Evolutionary conservation across 2,329 filamentous ascomycete species (phyloP).

Genomic region (Herpomyces periplanetae): DNA sequence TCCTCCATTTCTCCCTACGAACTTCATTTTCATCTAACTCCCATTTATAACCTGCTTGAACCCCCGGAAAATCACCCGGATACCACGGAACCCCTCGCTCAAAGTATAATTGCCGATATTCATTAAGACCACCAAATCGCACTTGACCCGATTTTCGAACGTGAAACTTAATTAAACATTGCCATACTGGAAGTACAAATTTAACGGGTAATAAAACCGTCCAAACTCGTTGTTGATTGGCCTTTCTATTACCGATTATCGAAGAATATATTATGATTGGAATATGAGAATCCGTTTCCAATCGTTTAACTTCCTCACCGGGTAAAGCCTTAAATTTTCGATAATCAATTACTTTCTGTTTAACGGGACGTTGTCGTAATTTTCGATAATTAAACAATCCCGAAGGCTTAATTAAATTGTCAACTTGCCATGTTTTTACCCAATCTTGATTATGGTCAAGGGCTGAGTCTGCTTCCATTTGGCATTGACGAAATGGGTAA

Average conservation of each 20-base stretch:
- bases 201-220: constrained; percentile 62
- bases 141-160: constrained; percentile 41
- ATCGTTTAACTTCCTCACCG: constrained; percentile 18
- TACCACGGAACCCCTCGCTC: constrained; percentile 46
- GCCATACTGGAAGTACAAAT: constrained; percentile 52
- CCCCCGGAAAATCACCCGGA: constrained; percentile 44
- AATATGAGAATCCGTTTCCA: constrained; percentile 26
- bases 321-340: constrained; percentile 22
- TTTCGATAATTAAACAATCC: too few species aligned
- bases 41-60: constrained; percentile 37
- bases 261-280: constrained; percentile 30
- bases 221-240: constrained; percentile 26
- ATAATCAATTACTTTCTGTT: constrained; percentile 40
- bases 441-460: too few species aligned
- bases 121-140: constrained; percentile 38
- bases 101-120: constrained; percentile 40
- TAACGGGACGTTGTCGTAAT: too few species aligned
- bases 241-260: constrained; percentile 9
- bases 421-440: too few species aligned
- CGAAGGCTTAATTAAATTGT: too few species aligned
- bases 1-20: constrained; percentile 25
- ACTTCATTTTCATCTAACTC: constrained; percentile 21
- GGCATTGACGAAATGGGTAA: too few species aligned
- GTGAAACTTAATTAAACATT: constrained; percentile 41
- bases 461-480: too few species aligned